Evolutionary conservation across 176 grass and related monocot species (phyloP), one percentile per base, ranked within the genome.

Genomic region (Alopecurus myosuroides): DNA sequence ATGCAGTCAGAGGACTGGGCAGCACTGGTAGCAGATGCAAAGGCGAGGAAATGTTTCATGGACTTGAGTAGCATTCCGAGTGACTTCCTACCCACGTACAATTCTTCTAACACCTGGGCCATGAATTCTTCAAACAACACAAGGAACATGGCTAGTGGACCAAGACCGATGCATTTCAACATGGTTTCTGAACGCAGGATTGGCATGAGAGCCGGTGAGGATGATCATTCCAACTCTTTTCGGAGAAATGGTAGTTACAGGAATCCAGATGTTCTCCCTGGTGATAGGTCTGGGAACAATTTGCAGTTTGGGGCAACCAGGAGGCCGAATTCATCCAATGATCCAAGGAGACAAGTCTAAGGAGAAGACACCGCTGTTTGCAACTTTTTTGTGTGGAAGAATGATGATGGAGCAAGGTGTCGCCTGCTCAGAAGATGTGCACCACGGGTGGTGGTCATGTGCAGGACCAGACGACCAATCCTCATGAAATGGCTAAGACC

Each of bases 1-100:
- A 91, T 89, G 88, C 88, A 97, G 60, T 94, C 93, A 40, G 97
- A 99, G 74, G 97, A 99, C 79, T 99, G 97, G 97, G 94, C 91
- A 11, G 90, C 94, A 36, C 77, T 99, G 65, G 91, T 99, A 89
- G 86, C 52, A 13, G 97, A 99, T 96, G 94, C 97, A 10, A 99
- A 97, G 79, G 87, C 50, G 6, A 93, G 97, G 77, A 97, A 97
- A 89, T 99, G 97, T 84, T 99, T 97, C 73, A 79, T 86, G 88
- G 94, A 92, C 58, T 86, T 92, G 86, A 92, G 92, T 44, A 99
- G 60, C 78, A 94, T 99, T 58, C 97, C 97, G 23, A 97, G 94
- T 73, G 97, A 99, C 20, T 94, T 99, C 76, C 74, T 94, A 37
- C 34, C 84, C 7, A 70, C 71, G 37, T 94, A 90, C 65, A 73